Percentiles rank a stretch among this genome's conserved stretches.
Evolutionary conservation across 2,329 filamentous ascomycete genomes (phyloP).

Genomic region (Capronia coronata): DNA sequence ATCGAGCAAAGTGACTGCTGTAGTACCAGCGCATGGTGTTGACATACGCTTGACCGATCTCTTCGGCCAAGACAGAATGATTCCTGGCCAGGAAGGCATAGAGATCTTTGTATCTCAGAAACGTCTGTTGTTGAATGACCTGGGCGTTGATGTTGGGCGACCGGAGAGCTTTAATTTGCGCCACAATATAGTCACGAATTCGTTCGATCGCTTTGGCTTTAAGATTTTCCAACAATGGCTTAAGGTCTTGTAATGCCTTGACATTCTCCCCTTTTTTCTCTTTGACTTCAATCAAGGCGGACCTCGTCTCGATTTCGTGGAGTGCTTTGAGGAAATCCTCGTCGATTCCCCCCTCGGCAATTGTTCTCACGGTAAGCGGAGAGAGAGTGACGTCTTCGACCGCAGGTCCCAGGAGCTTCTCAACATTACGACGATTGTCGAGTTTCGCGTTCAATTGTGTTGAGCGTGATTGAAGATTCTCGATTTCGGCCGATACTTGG

Average conservation of each 20-base stretch:
- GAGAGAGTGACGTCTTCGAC: constrained; percentile 90
- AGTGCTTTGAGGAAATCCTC: constrained; percentile 80
- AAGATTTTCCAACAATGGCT: constrained; percentile 76
- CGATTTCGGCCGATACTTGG: constrained; percentile 88
- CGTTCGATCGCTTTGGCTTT: constrained; percentile 76
- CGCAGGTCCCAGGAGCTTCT: constrained; percentile 76
- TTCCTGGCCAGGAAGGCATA: constrained; percentile 78
- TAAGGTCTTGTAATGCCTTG: constrained; percentile 76
- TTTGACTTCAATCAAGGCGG: constrained; percentile 63
- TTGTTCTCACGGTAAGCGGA: constrained; percentile 73
- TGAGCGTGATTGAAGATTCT: constrained; percentile 82
- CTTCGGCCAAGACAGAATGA: constrained; percentile 74
- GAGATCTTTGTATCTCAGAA: constrained; percentile 80
- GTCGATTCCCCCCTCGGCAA: constrained; percentile 82
- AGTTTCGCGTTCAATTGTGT: constrained; percentile 74
- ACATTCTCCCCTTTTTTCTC: constrained; percentile 54
- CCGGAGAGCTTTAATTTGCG: constrained; percentile 86
- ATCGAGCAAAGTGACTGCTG: constrained; percentile 79
- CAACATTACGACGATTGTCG: constrained; percentile 82
- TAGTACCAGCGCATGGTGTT: constrained; percentile 99
- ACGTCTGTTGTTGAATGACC: constrained; percentile 88
- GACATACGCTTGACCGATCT: constrained; percentile 88
- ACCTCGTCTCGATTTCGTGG: constrained; percentile 74
- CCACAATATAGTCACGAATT: constrained; percentile 88
- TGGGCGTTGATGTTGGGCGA: constrained; percentile 97